Evolutionary conservation across 352 stramenopile genomes (phyloP), one percentile per base, ranked within the genome.

Genomic region (Pythium folliculosum): DNA sequence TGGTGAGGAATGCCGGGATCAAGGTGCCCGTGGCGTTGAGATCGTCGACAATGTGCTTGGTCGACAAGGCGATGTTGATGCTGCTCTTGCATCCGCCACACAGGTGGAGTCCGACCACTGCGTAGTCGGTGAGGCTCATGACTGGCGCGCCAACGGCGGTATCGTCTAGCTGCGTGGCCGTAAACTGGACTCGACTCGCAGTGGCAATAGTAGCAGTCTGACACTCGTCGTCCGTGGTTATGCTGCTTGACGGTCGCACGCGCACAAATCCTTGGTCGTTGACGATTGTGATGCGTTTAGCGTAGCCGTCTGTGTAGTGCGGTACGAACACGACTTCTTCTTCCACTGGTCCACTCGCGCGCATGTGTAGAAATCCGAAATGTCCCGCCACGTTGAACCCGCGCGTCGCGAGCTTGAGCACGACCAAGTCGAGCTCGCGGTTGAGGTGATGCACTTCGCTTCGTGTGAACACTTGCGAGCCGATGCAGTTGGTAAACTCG

Each of bases 71-170:
- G n/a, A 21, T 56, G 51, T 67, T 71, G 3, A 16, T 49, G 4
- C 48, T 51, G 32, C 27, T 69, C 44, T 61, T 27, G 51, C 70
- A 73, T 14, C 27, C 45, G 21, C 70, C 62, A 30, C 70, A 76
- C 35, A 60, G 17, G 35, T 76, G 70, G 40, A 76, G 7, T 2
- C 38, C 70, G n/a, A 76, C 57, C 21, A 76, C 48, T 6, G 10
- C 17, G 16, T 59, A 51, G 50, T 76, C 70, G 7, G 17, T 43
- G 19, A 40, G 27, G 21, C 59, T 51, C 38, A 76, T 64, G 37
- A 81, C 59, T 1, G 75, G 75, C 40, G 69, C 50, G 3, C 75
- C 71, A 1, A 59, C 70, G 10, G 65, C 68, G 1, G 65, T 64
- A 6, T 65, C 17, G 19, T 57, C 32, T n/a, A 49, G n/a, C 4